Conservation (phyloP, 139 green algal genomes). For the Chlamydomonas applanata region DNA sequence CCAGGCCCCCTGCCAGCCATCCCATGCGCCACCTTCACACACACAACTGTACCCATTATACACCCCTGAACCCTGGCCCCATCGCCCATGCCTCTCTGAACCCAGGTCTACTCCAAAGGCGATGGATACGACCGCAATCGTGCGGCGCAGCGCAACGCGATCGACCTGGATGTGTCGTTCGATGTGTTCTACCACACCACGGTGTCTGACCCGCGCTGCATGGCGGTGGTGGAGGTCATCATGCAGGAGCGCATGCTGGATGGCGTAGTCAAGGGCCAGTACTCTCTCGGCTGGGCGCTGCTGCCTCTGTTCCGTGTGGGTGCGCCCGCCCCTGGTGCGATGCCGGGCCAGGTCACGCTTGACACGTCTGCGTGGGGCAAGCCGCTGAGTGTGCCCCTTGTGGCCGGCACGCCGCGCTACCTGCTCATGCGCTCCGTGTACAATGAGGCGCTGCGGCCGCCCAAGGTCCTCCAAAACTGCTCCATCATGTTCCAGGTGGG, state of each 20-base stretch:
- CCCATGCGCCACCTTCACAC: no score
- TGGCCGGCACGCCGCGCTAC: conserved; percentile 62
- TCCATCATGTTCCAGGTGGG: conserved; percentile 51
- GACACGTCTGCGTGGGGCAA: neutral
- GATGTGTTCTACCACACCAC: conserved; percentile 59
- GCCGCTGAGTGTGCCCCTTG: conserved; percentile 40
- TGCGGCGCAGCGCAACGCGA: conserved; percentile 37
- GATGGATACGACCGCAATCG: conserved; percentile 21
- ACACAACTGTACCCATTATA: conserved; percentile 7
- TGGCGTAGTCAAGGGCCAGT: conserved; percentile 42
- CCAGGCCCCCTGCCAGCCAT: no score
- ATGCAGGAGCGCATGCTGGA: conserved; percentile 57
- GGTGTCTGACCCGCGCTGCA: conserved; percentile 37
- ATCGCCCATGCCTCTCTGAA: no score
- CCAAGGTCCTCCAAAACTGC: conserved; percentile 48
- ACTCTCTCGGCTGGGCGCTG: conserved; percentile 60
- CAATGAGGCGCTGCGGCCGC: conserved; percentile 43
- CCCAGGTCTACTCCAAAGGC: conserved; percentile 12
- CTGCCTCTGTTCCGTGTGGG: conserved; percentile 52
- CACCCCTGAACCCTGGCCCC: no score
- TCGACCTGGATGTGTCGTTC: conserved; percentile 53
- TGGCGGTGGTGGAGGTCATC: conserved; percentile 61
- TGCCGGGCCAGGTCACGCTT: neutral
- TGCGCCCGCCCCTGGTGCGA: neutral
- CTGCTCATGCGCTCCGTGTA: conserved; percentile 57